These are phyloP conservation scores for Lactarius hengduanensis DNA, from an alignment of 768 basidiomycete species.

Conservation along the genomic window DNA sequence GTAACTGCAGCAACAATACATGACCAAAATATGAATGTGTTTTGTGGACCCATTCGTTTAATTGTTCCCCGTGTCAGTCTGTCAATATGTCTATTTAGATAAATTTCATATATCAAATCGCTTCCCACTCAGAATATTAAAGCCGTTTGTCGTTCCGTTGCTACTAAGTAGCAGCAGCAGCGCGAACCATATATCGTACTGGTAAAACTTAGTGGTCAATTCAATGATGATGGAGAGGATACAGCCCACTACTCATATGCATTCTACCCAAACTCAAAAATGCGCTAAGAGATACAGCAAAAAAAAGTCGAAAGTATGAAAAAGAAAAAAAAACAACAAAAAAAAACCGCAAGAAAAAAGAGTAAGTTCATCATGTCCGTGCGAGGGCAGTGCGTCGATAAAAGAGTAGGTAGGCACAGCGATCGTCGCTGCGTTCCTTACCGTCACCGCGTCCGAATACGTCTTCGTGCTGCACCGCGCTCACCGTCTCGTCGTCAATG, in stretches of 20 bases:
- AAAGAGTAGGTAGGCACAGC: conserved; percentile 86
- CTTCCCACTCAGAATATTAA: neutral
- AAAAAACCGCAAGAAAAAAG: neutral
- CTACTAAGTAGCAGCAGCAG: neutral
- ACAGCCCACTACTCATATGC: conserved; percentile 16
- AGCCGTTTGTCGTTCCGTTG: neutral
- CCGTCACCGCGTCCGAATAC: conserved; percentile 51
- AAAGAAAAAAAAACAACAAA: neutral
- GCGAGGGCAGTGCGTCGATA: conserved; percentile 58
- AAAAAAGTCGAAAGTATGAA: neutral
- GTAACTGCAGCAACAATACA: neutral
- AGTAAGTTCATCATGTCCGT: conserved; percentile 25
- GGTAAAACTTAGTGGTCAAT: conserved; percentile 1
- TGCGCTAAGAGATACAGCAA: conserved; percentile 26
- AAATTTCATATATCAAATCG: conserved; percentile 19
- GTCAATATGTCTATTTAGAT: conserved; percentile 19
- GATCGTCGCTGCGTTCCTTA: conserved; percentile 45
- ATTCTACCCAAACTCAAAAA: conserved; percentile 21
- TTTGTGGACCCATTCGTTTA: neutral
- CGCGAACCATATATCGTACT: neutral
- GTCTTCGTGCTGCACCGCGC: conserved; percentile 68
- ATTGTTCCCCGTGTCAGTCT: neutral
- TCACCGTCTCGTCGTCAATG: conserved; percentile 89
- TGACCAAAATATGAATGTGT: neutral
- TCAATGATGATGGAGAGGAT: conserved; percentile 10